phyloP scores from a whole-genome alignment of 306 rosid species.

The Trichosanthes truncata region DNA sequence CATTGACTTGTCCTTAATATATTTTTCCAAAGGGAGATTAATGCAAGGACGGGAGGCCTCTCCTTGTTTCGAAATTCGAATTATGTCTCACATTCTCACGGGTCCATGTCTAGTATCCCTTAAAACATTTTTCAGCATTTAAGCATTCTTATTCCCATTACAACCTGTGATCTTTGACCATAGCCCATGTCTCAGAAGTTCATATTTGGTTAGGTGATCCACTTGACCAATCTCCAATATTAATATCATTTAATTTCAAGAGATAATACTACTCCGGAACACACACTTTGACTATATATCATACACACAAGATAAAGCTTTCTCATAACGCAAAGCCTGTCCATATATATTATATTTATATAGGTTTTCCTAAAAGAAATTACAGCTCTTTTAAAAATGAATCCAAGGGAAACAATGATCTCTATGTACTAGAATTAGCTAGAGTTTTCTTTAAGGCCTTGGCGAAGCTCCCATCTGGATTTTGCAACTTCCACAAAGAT shows the following conservation, averaged over 20 bases:
- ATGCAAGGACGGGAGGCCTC: not conserved
- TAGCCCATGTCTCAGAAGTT: not conserved
- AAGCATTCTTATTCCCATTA: not conserved
- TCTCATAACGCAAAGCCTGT: not conserved
- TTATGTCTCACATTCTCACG: not conserved
- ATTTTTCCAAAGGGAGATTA: not conserved
- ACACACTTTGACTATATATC: not conserved
- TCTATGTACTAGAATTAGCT: not conserved
- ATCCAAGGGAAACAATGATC: not conserved
- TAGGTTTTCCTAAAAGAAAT: not conserved
- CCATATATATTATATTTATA: not conserved
- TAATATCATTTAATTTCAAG: not conserved
- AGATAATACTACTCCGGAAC: not conserved
- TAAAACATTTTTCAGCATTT: not conserved
- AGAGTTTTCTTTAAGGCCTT: constrained; percentile 25
- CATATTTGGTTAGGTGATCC: not conserved
- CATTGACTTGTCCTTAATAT: not conserved
- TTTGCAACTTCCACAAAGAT: constrained; percentile 90
- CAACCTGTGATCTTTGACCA: not conserved
- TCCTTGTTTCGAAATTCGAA: not conserved
- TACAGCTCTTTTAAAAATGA: not conserved
- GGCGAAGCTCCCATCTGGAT: constrained; percentile 56
- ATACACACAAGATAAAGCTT: not conserved
- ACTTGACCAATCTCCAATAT: not conserved
- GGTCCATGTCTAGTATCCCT: not conserved